Evolutionary conservation across 139 green algal species (phyloP).

Genomic region (Coccomyxa sp.): DNA sequence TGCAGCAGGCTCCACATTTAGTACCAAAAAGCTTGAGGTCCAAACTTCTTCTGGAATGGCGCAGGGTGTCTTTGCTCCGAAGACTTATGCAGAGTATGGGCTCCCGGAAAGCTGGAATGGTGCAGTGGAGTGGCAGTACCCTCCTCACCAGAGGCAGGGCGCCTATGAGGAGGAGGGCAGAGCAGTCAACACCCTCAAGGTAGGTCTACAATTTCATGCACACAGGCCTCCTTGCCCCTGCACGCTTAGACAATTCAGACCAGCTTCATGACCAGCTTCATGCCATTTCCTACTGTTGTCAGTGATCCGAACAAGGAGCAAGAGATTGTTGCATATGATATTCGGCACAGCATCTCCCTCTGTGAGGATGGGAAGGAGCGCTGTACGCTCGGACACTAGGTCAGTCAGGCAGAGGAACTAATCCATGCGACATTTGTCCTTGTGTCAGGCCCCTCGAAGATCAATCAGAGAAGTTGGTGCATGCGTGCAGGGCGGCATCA

Average conservation of each 20-base stretch:
- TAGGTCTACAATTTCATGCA: background rate
- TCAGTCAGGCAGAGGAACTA: no score
- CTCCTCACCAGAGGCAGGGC: slow-evolving; percentile 67
- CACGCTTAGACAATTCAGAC: no score
- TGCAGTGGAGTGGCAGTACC: slow-evolving; percentile 83
- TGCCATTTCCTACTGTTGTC: no score
- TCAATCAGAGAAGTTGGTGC: no score
- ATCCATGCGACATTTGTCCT: no score
- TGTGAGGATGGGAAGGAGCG: no score
- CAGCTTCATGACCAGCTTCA: no score
- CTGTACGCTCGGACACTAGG: no score
- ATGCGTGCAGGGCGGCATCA: slow-evolving; percentile 66
- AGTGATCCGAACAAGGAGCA: no score
- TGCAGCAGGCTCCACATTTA: background rate
- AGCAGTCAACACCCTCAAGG: slow-evolving; percentile 33
- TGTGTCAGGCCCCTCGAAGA: no score
- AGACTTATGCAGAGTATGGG: slow-evolving; percentile 53
- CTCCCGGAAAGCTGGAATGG: slow-evolving; percentile 82
- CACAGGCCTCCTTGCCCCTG: background rate
- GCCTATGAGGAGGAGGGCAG: slow-evolving; percentile 80
- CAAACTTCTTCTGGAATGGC: background rate
- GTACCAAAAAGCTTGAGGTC: background rate
- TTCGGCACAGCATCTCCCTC: no score
- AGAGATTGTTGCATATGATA: no score
- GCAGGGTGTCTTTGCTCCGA: slow-evolving; percentile 71